Evolutionary conservation across 2,329 filamentous ascomycete species (phyloP).

Genomic region (Beauveria medogensis): DNA sequence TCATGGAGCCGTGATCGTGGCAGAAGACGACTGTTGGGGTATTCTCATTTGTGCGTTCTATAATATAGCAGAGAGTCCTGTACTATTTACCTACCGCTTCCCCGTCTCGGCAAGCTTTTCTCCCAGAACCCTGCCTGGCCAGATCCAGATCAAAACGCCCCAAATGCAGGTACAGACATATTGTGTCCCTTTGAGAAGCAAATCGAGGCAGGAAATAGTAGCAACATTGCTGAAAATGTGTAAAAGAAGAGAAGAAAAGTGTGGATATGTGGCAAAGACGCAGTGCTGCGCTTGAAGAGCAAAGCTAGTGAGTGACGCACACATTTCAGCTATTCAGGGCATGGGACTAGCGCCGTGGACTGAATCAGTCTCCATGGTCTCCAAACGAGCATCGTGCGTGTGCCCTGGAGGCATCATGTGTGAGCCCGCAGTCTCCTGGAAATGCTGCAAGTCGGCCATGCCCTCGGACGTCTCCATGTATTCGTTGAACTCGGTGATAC

Average conservation of each 20-base stretch:
- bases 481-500: conserved; percentile 44
- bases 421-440: not conserved
- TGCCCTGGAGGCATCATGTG: not conserved
- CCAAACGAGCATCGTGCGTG: not conserved
- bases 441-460: conserved; percentile 14
- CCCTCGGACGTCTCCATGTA: conserved; percentile 22
- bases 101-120: not conserved
- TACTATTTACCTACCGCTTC: not conserved
- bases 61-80: too few species aligned
- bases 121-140: not conserved
- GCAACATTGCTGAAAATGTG: not conserved
- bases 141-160: not conserved
- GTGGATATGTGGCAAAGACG: not conserved
- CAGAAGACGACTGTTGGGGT: too few species aligned
- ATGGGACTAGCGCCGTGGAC: not conserved
- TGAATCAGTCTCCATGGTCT: not conserved
- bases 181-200: not conserved
- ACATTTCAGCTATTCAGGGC: conserved; percentile 3
- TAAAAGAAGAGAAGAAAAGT: not conserved
- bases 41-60: too few species aligned
- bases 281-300: not conserved
- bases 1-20: too few species aligned
- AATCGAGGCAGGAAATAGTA: not conserved
- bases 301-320: not conserved
- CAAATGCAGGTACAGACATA: not conserved